These are phyloP conservation scores for Oryza punctata DNA, from an alignment of 176 grass and related monocot genomes.

Conservation along the genomic window DNA sequence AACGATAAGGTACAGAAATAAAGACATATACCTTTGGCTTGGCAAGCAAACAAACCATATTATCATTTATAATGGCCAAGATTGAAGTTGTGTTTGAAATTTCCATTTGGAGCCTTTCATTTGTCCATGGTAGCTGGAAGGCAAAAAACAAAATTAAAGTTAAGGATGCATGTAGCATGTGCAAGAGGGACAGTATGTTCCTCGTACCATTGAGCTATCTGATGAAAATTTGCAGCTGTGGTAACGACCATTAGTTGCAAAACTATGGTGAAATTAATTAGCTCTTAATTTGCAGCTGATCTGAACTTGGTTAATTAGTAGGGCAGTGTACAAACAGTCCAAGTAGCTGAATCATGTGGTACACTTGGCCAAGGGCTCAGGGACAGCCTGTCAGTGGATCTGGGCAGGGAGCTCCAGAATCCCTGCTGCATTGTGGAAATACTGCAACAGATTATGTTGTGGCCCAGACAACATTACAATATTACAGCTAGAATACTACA, in stretches of 20 bases:
- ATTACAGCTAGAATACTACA: neutral
- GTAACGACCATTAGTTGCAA: too few species aligned
- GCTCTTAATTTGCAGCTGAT: neutral
- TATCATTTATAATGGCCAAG: too few species aligned
- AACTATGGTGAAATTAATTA: too few species aligned
- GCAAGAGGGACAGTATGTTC: neutral
- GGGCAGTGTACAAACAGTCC: too few species aligned
- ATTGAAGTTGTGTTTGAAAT: too few species aligned
- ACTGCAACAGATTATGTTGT: neutral
- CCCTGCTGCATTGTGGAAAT: neutral
- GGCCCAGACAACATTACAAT: neutral
- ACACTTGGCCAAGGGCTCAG: neutral
- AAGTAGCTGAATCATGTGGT: neutral
- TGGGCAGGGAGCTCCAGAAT: neutral
- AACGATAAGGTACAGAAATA: too few species aligned
- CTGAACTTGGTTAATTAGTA: neutral
- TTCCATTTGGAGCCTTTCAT: too few species aligned
- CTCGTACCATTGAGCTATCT: neutral
- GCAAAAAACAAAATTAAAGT: too few species aligned
- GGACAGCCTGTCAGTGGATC: neutral
- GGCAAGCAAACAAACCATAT: too few species aligned
- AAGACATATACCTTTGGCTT: too few species aligned
- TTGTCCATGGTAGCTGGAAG: too few species aligned
- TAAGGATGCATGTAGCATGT: neutral
- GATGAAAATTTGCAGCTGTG: too few species aligned